Conservation (phyloP, 78 protist species). For the Chrysochromulina parva region DNA sequence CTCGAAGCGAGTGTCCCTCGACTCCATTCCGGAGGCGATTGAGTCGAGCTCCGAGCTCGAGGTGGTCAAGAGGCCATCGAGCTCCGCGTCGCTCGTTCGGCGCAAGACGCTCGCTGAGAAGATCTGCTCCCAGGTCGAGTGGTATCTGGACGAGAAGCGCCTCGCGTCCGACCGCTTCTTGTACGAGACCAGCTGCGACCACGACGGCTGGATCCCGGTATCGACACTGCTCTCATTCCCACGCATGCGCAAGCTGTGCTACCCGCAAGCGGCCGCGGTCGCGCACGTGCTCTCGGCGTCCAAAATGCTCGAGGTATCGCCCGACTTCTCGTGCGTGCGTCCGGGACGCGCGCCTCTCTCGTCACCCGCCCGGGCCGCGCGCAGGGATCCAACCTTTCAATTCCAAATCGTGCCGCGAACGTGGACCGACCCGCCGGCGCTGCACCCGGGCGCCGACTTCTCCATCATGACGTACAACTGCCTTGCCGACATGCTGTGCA, state of each 20-base stretch:
- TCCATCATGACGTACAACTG: not conserved
- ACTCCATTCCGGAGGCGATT: not conserved
- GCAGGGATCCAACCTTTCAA: too few relatives aligned
- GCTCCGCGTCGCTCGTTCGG: not conserved
- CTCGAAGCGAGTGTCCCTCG: too few relatives aligned
- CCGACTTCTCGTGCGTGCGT: not conserved
- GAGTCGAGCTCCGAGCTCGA: not conserved
- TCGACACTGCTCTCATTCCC: not conserved
- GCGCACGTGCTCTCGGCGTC: not conserved
- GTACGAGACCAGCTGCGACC: not conserved
- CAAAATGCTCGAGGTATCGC: not conserved
- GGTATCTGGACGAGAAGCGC: not conserved
- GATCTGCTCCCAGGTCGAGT: constrained; percentile 12
- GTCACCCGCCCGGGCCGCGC: not conserved
- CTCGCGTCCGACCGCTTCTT: not conserved
- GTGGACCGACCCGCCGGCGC: too few relatives aligned
- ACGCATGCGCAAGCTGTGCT: constrained; percentile 14
- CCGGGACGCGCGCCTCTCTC: not conserved
- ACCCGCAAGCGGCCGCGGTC: constrained; percentile 2
- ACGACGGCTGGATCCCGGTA: not conserved
- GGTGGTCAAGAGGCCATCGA: not conserved
- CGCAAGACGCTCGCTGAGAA: constrained; percentile 21
- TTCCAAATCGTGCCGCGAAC: too few relatives aligned
- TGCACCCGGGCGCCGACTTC: not conserved
- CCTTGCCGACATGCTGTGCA: constrained; percentile 14